phyloP scores from a whole-genome alignment of 2,329 filamentous ascomycete species.

The Aphanoascus verrucosus region DNA sequence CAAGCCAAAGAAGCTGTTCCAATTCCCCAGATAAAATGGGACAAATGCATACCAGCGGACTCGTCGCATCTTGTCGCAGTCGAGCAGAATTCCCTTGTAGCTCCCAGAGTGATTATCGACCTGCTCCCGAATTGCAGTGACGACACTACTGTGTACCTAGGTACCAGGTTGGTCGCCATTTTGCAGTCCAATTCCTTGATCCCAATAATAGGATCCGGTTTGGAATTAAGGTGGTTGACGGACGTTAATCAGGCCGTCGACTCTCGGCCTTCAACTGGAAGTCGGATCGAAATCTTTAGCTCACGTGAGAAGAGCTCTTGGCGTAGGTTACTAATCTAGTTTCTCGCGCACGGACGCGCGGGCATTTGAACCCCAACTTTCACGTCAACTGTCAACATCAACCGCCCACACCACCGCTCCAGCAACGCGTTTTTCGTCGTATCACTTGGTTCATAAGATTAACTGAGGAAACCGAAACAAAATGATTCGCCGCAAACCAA shows the following conservation, averaged over 20 bases:
- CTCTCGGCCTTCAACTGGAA: background rate
- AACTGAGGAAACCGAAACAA: background rate
- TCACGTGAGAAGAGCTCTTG: background rate
- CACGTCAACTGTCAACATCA: no score
- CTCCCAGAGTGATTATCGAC: background rate
- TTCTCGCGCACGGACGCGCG: no score
- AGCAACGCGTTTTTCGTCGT: no score
- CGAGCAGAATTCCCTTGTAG: constrained; percentile 1
- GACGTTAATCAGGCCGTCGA: background rate
- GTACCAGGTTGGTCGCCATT: constrained; percentile 2
- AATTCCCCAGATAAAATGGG: background rate
- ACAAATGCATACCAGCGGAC: background rate
- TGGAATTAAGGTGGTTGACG: background rate
- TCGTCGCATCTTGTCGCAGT: constrained; percentile 1
- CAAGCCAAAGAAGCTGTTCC: background rate
- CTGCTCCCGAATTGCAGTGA: background rate
- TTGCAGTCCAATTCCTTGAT: background rate
- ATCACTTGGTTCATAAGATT: background rate
- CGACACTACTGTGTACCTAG: background rate
- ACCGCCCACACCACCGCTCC: background rate
- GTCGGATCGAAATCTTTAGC: background rate
- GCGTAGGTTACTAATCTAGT: background rate
- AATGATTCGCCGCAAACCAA: constrained; percentile 44
- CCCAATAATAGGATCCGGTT: background rate
- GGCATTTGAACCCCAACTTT: no score